Percentiles rank a stretch among this genome's conserved stretches.
These are phyloP conservation scores for Abrus pulchellus DNA, from an alignment of 306 rosid species.

Conservation along the genomic window DNA sequence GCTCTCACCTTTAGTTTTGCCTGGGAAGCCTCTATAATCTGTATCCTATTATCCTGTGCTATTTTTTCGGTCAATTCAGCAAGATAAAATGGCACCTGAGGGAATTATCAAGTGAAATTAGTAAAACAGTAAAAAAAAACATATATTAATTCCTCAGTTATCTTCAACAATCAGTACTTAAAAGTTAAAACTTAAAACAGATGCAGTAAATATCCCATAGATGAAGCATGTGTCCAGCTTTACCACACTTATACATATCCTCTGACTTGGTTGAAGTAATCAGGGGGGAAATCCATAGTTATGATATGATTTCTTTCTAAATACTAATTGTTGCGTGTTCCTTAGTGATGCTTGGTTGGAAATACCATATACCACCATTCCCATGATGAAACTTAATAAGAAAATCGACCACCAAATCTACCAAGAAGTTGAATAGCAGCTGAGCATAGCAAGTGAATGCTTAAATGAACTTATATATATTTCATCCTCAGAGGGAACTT, in stretches of 20 bases:
- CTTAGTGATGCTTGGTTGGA: neutral
- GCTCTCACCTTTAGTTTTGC: slow-evolving; percentile 79
- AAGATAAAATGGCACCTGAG: slow-evolving; percentile 89
- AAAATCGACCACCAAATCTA: slow-evolving; percentile 14
- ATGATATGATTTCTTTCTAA: slow-evolving; percentile 9
- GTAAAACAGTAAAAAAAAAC: slow-evolving; percentile 4
- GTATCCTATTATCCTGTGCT: slow-evolving; percentile 79
- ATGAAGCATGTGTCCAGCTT: slow-evolving; percentile 28
- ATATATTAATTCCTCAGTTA: slow-evolving; percentile 14
- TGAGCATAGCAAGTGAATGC: neutral
- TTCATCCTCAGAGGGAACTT: neutral
- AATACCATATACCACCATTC: neutral
- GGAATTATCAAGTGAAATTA: slow-evolving; percentile 27
- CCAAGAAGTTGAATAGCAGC: neutral
- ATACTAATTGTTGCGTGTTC: slow-evolving; percentile 1
- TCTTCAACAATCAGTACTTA: neutral
- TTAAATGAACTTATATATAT: neutral
- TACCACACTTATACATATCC: slow-evolving; percentile 12
- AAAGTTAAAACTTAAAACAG: slow-evolving; percentile 1
- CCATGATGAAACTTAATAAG: slow-evolving; percentile 22
- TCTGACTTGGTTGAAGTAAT: slow-evolving; percentile 17
- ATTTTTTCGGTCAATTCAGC: slow-evolving; percentile 90
- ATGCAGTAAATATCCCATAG: slow-evolving; percentile 20
- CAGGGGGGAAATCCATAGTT: neutral
- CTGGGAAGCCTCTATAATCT: slow-evolving; percentile 76